A percentile compares a stretch with the other conserved stretches of the same genome.
These are phyloP conservation scores for Lentinula boryana DNA, from an alignment of 768 basidiomycete genomes.

Conservation along the genomic window DNA sequence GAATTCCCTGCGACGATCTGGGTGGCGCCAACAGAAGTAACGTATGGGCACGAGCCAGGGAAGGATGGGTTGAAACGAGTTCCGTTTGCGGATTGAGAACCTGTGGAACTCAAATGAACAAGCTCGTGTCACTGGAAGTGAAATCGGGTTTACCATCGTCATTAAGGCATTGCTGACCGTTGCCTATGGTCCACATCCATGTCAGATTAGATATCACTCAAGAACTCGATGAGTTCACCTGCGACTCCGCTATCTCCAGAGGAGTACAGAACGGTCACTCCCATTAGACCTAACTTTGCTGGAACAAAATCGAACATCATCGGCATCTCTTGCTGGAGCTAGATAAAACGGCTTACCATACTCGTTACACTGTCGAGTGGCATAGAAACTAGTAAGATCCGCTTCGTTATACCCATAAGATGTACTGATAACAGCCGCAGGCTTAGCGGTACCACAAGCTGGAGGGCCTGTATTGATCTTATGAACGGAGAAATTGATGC, in stretches of 20 bases:
- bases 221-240: constrained; percentile 15
- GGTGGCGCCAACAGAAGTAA: constrained; percentile 48
- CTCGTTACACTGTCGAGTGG: constrained; percentile 29
- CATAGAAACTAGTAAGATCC: constrained; percentile 21
- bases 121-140: constrained; percentile 6
- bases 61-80: constrained; percentile 20
- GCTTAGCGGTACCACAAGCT: constrained; percentile 28
- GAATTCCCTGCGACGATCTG: constrained; percentile 37
- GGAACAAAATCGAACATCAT: constrained; percentile 16
- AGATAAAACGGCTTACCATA: constrained; percentile 18
- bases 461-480: constrained; percentile 18
- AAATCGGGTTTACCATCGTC: constrained; percentile 8
- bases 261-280: constrained; percentile 28
- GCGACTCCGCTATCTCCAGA: constrained; percentile 31
- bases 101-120: constrained; percentile 7
- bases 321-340: background rate
- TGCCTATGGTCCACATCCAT: constrained; percentile 14
- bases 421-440: constrained; percentile 29
- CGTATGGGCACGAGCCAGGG: constrained; percentile 37
- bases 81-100: constrained; percentile 11
- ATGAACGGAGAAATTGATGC: no score
- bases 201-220: background rate
- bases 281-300: constrained; percentile 36
- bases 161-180: constrained; percentile 18
- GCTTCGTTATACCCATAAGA: constrained; percentile 29